phyloP scores from a whole-genome alignment of 106 monocot genomes.

The Alisma plantagoaquatica region DNA sequence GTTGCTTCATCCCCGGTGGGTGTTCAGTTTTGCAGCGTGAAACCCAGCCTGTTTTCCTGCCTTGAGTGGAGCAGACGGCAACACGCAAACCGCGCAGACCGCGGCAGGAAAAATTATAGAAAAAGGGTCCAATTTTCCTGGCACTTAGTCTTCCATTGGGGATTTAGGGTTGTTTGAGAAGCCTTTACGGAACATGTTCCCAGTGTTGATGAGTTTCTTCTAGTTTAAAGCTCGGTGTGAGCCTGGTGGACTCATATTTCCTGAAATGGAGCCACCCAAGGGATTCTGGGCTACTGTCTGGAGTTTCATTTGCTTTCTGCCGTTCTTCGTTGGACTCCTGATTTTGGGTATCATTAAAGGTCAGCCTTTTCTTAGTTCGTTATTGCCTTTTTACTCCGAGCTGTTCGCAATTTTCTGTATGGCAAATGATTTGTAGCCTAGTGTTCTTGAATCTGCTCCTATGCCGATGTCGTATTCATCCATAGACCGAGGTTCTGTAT shows the following conservation, averaged over 20 bases:
- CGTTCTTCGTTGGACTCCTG: constrained; percentile 56
- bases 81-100: too few species aligned
- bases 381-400: constrained; percentile 1
- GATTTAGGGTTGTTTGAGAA: not conserved
- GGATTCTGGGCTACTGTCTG: constrained; percentile 48
- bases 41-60: not conserved
- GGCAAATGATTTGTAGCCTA: not conserved
- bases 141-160: not conserved
- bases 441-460: not conserved
- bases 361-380: constrained; percentile 3
- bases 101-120: too few species aligned
- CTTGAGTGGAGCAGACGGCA: constrained; percentile 15
- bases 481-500: not conserved
- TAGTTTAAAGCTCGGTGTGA: too few species aligned
- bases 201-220: too few species aligned
- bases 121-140: not conserved
- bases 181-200: too few species aligned
- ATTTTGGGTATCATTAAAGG: constrained; percentile 68
- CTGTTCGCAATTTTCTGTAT: not conserved
- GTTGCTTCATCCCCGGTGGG: not conserved
- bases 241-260: not conserved
- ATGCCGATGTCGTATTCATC: not conserved
- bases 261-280: constrained; percentile 59
- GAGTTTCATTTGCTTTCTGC: constrained; percentile 63
- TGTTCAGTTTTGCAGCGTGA: not conserved